Percentiles rank a stretch among this genome's conserved stretches.
Conservation (phyloP, 495 filamentous ascomycete genomes). For the Pseudomonodictys pantanalensis region DNA sequence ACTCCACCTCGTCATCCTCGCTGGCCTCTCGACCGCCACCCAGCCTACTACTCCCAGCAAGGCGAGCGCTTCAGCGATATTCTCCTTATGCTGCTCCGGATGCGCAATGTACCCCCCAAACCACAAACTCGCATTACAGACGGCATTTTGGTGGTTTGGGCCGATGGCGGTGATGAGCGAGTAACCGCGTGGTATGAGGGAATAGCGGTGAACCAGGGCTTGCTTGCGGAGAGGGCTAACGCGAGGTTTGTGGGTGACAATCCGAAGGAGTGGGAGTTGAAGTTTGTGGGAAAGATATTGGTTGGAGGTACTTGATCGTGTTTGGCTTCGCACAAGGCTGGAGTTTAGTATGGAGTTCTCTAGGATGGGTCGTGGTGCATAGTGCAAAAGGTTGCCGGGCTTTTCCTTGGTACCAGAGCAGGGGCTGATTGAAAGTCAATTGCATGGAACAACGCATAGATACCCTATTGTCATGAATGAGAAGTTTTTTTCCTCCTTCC, state of each 20-base stretch:
- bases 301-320: too few species aligned
- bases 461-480: too few species aligned
- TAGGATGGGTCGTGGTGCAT: too few species aligned
- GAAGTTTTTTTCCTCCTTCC: too few species aligned
- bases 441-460: too few species aligned
- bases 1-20: conserved; percentile 17
- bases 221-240: conserved; percentile 14
- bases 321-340: too few species aligned
- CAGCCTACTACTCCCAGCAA: conserved; percentile 63
- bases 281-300: conserved; percentile 31
- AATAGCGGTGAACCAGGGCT: conserved; percentile 8
- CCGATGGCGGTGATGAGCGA: conserved; percentile 22
- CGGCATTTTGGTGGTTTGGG: conserved; percentile 24
- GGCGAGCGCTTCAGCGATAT: conserved; percentile 70
- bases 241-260: conserved; percentile 15
- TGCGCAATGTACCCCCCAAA: conserved; percentile 48
- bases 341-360: too few species aligned
- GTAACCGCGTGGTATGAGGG: conserved; percentile 28
- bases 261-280: conserved; percentile 29
- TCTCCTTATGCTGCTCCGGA: conserved; percentile 69
- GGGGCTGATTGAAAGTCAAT: too few species aligned
- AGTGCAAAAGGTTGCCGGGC: too few species aligned
- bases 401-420: too few species aligned
- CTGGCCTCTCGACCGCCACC: conserved; percentile 73
- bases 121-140: conserved; percentile 10